Conservation (phyloP, 495 filamentous ascomycete species). For the Xylaria intraflava region DNA sequence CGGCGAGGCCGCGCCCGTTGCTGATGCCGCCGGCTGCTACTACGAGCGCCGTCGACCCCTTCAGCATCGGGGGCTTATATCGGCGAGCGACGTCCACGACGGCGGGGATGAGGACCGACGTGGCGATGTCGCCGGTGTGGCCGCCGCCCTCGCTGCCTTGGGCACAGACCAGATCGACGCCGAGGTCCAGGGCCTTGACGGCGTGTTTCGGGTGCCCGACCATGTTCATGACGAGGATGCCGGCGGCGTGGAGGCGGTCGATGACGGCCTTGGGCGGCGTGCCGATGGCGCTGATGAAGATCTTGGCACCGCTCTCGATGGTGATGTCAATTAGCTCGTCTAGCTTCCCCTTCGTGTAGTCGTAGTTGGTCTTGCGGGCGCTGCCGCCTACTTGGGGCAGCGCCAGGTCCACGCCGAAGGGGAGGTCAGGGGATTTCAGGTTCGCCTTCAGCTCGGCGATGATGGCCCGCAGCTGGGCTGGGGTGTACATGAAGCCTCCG, state of each 20-base stretch:
- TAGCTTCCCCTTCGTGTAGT: conserved; percentile 79
- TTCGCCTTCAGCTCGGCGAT: conserved; percentile 74
- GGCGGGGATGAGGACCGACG: conserved; percentile 64
- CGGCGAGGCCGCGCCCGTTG: conserved; percentile 64
- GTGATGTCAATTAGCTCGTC: conserved; percentile 76
- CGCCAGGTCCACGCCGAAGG: conserved; percentile 84
- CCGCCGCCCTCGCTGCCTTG: conserved; percentile 78
- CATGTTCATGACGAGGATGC: conserved; percentile 89
- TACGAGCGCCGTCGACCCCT: conserved; percentile 50
- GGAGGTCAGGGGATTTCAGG: conserved; percentile 54
- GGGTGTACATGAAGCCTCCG: conserved; percentile 81
- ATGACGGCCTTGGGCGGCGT: conserved; percentile 66
- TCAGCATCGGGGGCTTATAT: conserved; percentile 49
- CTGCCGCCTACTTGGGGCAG: conserved; percentile 74
- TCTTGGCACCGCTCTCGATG: conserved; percentile 65
- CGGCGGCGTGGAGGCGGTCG: conserved; percentile 63
- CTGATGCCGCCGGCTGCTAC: conserved; percentile 72
- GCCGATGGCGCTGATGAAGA: conserved; percentile 80
- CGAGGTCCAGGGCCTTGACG: conserved; percentile 69
- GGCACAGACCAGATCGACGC: conserved; percentile 78
- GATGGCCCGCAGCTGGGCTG: conserved; percentile 67
- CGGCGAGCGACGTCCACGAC: conserved; percentile 63
- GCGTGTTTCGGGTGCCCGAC: conserved; percentile 88
- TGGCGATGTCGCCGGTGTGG: conserved; percentile 72
- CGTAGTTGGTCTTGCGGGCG: conserved; percentile 82